A percentile compares a stretch with the other conserved stretches of the same genome.
phyloP scores from a whole-genome alignment of 176 grass and related monocot genomes.

The Hordeum marinum region DNA sequence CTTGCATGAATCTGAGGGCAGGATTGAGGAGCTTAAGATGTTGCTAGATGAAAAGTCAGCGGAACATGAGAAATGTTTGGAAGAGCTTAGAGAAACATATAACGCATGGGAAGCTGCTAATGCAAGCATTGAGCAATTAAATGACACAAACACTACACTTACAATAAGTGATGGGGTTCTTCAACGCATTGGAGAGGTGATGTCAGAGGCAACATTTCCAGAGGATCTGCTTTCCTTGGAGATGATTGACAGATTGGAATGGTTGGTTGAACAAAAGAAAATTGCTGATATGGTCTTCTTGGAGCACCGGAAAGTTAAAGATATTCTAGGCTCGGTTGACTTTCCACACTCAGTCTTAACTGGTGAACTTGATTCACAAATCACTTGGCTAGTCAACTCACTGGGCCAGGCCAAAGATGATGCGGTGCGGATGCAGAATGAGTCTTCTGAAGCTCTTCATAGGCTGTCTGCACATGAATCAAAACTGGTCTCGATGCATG shows the following conservation, averaged over 20 bases:
- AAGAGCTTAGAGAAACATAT: conserved; percentile 67
- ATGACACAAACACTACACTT: conserved; percentile 42
- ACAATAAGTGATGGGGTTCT: conserved; percentile 58
- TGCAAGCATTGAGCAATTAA: conserved; percentile 47
- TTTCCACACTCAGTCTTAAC: conserved; percentile 62
- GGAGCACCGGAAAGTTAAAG: conserved; percentile 72
- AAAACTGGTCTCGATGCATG: conserved; percentile 55
- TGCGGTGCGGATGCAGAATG: conserved; percentile 39
- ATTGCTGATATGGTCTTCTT: conserved; percentile 51
- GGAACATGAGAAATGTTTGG: conserved; percentile 75
- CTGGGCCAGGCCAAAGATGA: conserved; percentile 58
- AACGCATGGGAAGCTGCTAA: conserved; percentile 63
- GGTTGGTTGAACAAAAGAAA: conserved; percentile 82
- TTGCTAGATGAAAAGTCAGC: conserved; percentile 47
- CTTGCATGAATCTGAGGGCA: conserved; percentile 54
- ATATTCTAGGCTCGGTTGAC: conserved; percentile 53
- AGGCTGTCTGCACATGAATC: conserved; percentile 48
- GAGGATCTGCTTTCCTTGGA: conserved; percentile 72
- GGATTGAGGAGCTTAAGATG: conserved; percentile 48
- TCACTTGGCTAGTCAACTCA: conserved; percentile 66
- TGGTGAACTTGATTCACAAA: conserved; percentile 63
- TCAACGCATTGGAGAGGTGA: conserved; percentile 58
- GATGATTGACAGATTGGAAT: conserved; percentile 50
- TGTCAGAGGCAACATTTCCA: conserved; percentile 44
- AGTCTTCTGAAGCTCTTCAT: conserved; percentile 41